Base-by-base conservation (phyloP, 202 grass and related monocot genomes). In the Dendrocalamus latiflorus region DNA sequence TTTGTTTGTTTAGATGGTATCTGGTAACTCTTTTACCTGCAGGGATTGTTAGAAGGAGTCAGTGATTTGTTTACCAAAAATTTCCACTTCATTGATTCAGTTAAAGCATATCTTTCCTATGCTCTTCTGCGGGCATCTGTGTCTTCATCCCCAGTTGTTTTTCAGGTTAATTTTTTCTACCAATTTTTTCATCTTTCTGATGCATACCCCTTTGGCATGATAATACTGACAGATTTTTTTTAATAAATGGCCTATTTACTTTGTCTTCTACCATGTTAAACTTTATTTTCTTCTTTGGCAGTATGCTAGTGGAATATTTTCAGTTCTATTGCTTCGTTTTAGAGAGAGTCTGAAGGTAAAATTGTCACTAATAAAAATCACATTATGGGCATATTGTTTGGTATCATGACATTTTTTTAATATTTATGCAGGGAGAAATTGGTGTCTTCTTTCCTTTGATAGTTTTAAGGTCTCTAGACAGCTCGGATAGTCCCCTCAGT, bases 61-160 rank as follows among this genome's bases (percentile, higher is more conserved):
- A 94, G 91, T 22, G 81, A 91, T 65, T 86, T 72, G 4, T 99
- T 99, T 72, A 95, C 96, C 59, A 99, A 91, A 86, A 99, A 96
- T 83, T 99, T 99, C 86, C 96, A 99, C 86, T 99, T 99, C 79
- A 99, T 99, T 15, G 96, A 99, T 84, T 99, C 96, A 33, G 93
- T 99, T 80, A 96, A 99, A 87, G 93, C 96, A 79, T 99, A 99
- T 90, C 93, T 99, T 89, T 96, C 93, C 59, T 99, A 99, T 11
- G 91, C 96, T 82, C 88, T 99, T 84, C 86, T 99, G 69, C 82
- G 93, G 44, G 93, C 93, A 63, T 92, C 93, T 53, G 91, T 99
- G 79, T 90, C 96, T 86, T 92, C 95, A 69, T 91, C 93, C 66
- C 87, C 91, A 69, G 74, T 94, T 82, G 91, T 99, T 81, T 99